A percentile compares a stretch with the other conserved stretches of the same genome.
These are phyloP conservation scores for Leccinum obscurum DNA, from an alignment of 768 basidiomycete species.

Conservation along the genomic window DNA sequence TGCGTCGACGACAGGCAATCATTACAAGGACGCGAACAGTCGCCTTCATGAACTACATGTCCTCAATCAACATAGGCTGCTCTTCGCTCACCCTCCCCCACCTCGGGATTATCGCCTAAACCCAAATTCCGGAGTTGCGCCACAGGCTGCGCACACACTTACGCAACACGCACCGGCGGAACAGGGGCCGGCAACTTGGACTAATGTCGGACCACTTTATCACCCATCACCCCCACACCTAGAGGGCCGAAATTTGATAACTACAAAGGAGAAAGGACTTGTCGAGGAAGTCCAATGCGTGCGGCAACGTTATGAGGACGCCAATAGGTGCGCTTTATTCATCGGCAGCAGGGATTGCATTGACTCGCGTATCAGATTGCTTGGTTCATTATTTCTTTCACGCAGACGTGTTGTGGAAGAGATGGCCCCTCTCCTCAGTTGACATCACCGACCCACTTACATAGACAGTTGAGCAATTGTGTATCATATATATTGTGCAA, in stretches of 20 bases:
- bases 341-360: background rate
- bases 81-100: constrained; percentile 34
- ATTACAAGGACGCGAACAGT: constrained; percentile 62
- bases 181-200: constrained; percentile 3
- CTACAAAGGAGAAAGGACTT: constrained; percentile 18
- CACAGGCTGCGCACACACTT: background rate
- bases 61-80: constrained; percentile 61
- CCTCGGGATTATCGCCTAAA: constrained; percentile 12
- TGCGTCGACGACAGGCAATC: constrained; percentile 20
- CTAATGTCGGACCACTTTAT: constrained; percentile 8
- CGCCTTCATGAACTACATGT: constrained; percentile 72
- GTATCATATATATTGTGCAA: constrained; percentile 1
- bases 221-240: constrained; percentile 1
- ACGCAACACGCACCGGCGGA: constrained; percentile 1
- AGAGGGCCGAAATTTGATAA: background rate
- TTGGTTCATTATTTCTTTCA: constrained; percentile 66
- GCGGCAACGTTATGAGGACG: constrained; percentile 59
- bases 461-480: constrained; percentile 4
- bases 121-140: background rate
- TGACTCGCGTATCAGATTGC: constrained; percentile 41
- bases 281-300: constrained; percentile 48
- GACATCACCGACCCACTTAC: background rate
- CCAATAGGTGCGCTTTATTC: constrained; percentile 51
- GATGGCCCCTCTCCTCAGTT: constrained; percentile 2
- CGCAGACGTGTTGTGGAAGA: constrained; percentile 43